Percentiles rank a stretch among this genome's conserved stretches.
Evolutionary conservation across 2,329 filamentous ascomycete genomes (phyloP).

Genomic region (Leptographium wingfieldii): DNA sequence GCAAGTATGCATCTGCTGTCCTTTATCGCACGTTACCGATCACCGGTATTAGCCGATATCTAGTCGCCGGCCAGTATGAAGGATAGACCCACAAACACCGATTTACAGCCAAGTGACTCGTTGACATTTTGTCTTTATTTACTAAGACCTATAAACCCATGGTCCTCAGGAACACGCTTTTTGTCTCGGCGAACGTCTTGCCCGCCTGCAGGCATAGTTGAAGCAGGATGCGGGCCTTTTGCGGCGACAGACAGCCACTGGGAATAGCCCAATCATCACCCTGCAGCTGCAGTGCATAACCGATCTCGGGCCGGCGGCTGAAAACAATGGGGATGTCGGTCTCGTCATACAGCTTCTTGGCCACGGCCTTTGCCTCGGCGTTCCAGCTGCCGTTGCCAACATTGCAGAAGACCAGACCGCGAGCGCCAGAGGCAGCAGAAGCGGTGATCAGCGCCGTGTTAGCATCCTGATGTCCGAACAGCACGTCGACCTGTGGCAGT

Average conservation of each 20-base stretch:
- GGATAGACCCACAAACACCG: not conserved
- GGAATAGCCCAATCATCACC: slow-evolving; percentile 17
- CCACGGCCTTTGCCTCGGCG: slow-evolving; percentile 23
- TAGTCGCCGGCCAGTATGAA: not conserved
- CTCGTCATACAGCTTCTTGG: slow-evolving; percentile 30
- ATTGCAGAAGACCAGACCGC: slow-evolving; percentile 42
- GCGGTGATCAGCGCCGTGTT: slow-evolving; percentile 31
- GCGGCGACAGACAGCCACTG: slow-evolving; percentile 30
- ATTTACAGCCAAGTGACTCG: not conserved
- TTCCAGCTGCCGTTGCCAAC: slow-evolving; percentile 40
- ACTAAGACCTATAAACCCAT: not conserved
- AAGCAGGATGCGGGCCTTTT: slow-evolving; percentile 40
- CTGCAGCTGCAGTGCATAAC: slow-evolving; percentile 30
- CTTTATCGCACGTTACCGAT: no score
- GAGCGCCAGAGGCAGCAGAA: slow-evolving; percentile 34
- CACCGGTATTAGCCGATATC: not conserved
- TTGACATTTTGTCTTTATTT: not conserved
- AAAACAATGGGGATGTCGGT: slow-evolving; percentile 38
- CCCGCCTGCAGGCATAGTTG: slow-evolving; percentile 18
- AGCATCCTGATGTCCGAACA: slow-evolving; percentile 43
- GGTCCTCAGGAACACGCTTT: not conserved
- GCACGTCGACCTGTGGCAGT: slow-evolving; percentile 41
- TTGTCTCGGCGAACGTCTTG: not conserved
- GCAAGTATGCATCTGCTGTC: no score
- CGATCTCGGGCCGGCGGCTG: slow-evolving; percentile 22